These are phyloP conservation scores for Ramalina peruviana DNA, from an alignment of 495 filamentous ascomycete species.

Conservation along the genomic window DNA sequence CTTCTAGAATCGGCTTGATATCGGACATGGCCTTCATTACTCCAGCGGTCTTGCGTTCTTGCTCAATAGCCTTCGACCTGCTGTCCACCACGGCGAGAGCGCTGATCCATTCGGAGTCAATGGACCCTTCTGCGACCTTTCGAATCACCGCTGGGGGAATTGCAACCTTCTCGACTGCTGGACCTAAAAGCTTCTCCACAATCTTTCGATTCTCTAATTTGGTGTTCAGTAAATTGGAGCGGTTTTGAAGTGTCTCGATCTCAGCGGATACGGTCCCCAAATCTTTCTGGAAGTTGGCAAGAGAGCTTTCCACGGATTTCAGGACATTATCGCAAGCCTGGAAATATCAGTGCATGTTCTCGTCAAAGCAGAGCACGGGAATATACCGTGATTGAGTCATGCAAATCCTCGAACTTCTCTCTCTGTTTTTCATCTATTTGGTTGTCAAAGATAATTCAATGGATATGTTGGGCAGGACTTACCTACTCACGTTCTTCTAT, in stretches of 20 bases:
- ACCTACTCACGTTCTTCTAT: slow-evolving; percentile 56
- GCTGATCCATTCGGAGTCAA: slow-evolving; percentile 83
- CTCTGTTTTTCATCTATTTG: slow-evolving; percentile 64
- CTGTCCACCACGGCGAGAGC: slow-evolving; percentile 75
- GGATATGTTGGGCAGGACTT: slow-evolving; percentile 8
- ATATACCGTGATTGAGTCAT: slow-evolving; percentile 57
- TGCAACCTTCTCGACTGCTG: slow-evolving; percentile 82
- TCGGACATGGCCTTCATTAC: slow-evolving; percentile 66
- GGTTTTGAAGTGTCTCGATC: slow-evolving; percentile 81
- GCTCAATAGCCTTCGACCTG: slow-evolving; percentile 57
- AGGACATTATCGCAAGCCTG: slow-evolving; percentile 83
- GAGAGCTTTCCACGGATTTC: slow-evolving; percentile 78
- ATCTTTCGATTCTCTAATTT: slow-evolving; percentile 77
- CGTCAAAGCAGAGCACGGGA: not conserved
- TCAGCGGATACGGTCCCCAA: slow-evolving; percentile 83
- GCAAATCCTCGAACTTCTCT: slow-evolving; percentile 80
- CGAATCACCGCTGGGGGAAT: slow-evolving; percentile 69
- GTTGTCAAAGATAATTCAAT: not conserved
- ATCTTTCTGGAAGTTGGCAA: slow-evolving; percentile 85
- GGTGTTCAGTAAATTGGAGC: slow-evolving; percentile 72
- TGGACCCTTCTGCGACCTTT: slow-evolving; percentile 71
- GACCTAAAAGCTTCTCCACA: slow-evolving; percentile 78
- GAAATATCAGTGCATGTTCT: not conserved
- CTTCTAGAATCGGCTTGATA: slow-evolving; percentile 68
- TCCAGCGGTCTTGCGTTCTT: slow-evolving; percentile 40